Conservation (phyloP, 1,139 yeast species). For the Lodderomyces margitis region DNA sequence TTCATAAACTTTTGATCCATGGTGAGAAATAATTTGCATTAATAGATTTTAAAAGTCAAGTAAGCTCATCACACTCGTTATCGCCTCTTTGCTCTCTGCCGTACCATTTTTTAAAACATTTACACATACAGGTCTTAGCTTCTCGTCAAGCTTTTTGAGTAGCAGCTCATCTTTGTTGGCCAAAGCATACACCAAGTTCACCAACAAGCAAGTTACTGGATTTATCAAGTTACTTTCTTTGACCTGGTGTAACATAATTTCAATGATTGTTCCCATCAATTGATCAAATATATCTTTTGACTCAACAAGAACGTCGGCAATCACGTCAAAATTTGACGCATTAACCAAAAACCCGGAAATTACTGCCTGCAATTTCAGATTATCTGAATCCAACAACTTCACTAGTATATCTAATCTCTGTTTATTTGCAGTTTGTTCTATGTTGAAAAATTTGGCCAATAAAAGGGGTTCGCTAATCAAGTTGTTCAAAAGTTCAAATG, state of each 20-base stretch:
- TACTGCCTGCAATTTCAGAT: constrained; percentile 37
- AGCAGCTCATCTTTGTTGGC: constrained; percentile 12
- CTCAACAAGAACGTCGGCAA: constrained; percentile 31
- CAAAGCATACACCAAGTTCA: constrained; percentile 30
- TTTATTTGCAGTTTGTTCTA: constrained; percentile 23
- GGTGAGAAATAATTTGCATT: constrained; percentile 1
- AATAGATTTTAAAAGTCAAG: constrained; percentile 14
- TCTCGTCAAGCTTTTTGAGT: constrained; percentile 3
- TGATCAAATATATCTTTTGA: constrained; percentile 24
- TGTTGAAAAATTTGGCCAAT: constrained; percentile 50
- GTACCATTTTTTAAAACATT: constrained; percentile 15
- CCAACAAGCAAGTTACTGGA: constrained; percentile 34
- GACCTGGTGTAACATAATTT: constrained; percentile 30
- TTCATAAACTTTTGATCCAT: constrained; percentile 33
- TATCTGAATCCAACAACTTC: constrained; percentile 39
- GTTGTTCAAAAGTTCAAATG: constrained; percentile 51
- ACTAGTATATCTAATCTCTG: constrained; percentile 38
- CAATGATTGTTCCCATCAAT: constrained; percentile 21
- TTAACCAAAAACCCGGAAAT: constrained; percentile 50
- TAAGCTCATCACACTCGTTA: constrained; percentile 22
- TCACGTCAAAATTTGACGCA: constrained; percentile 47
- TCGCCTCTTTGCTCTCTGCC: constrained; percentile 19
- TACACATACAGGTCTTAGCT: constrained; percentile 21
- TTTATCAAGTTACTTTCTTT: constrained; percentile 31
- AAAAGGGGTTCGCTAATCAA: constrained; percentile 43